phyloP scores from a whole-genome alignment of 164 flowering plant genomes.

The Protea cynaroides region DNA sequence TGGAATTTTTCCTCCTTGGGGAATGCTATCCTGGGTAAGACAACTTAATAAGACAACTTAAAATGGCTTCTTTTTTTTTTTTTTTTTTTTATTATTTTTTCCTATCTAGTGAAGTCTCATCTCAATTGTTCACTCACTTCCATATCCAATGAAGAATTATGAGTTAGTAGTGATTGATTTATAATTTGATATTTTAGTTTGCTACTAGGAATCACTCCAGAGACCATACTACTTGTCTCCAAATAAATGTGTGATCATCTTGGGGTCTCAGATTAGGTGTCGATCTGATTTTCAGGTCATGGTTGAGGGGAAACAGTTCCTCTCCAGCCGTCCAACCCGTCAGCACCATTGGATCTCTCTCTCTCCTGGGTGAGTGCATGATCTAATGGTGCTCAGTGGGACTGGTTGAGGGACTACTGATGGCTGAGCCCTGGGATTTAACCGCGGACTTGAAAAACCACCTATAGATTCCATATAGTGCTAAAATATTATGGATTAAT shows the following conservation, averaged over 20 bases:
- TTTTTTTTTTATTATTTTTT: too few relatives aligned
- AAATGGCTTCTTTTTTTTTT: too few relatives aligned
- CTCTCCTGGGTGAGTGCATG: too few relatives aligned
- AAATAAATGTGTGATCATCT: background rate
- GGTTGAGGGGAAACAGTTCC: too few relatives aligned
- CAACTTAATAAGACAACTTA: background rate
- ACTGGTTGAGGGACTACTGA: too few relatives aligned
- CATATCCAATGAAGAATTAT: constrained; percentile 4
- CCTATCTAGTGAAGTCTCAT: background rate
- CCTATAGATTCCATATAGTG: too few relatives aligned
- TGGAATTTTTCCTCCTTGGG: constrained; percentile 3
- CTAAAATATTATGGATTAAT: too few relatives aligned
- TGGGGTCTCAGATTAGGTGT: background rate
- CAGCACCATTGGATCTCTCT: too few relatives aligned
- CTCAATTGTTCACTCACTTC: background rate
- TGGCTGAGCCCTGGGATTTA: too few relatives aligned
- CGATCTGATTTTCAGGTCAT: background rate
- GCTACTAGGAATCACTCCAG: background rate
- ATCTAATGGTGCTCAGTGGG: too few relatives aligned
- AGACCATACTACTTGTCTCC: background rate
- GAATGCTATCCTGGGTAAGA: background rate
- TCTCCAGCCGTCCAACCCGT: too few relatives aligned
- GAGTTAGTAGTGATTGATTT: background rate
- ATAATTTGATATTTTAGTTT: background rate
- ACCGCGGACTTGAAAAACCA: too few relatives aligned